Base-by-base conservation (phyloP, 164 flowering plant genomes). In the Dillenia turbinata region DNA sequence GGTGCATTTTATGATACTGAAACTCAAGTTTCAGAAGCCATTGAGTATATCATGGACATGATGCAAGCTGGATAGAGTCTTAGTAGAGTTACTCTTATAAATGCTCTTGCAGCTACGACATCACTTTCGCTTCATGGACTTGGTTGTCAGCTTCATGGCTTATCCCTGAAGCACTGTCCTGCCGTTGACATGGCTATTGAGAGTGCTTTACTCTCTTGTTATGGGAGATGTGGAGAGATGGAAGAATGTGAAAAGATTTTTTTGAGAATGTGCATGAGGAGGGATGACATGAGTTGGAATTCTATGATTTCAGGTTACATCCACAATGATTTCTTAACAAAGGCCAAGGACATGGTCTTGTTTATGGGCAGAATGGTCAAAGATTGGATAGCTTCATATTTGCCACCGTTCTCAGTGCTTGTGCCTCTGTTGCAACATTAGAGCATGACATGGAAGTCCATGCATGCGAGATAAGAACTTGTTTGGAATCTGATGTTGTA, bases 361-460 rank as follows among this genome's bases (percentile, higher is more conserved):
- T 70, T 69, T 50, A 81, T 88, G 94, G 83, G 85, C 96, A 80
- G 49, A 81, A 70, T 57, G 92, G 92, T 62, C 82, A 78, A 61
- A 78, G 64, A 71, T 55, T 89, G 61, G 96, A 93, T 66, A 60
- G 71, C 63, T 90, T 87, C 78, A 87, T 90, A 33, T 82, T 83
- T 67, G 91, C 98, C 59, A 84, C 95, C 16, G 86, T 87, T 72
- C 88, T 93, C 8, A 89, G 98, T 77, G 98, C 96, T 49, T 90
- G 96, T 79, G 97, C 98, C 40, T 85, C 92, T 2, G 80, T 84
- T 57, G 92, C 97, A 57, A 83, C 96, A 47, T 66, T 90, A 61
- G 88, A 82, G 65, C 87, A 83, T 61, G 98, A 96, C 45, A 88
- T 89, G 96, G 94, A 93, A 71, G 82, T 86, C 55, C 97, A 90